Conservation (phyloP, 441 rosid genomes). For the Arabidopsis hybrid region DNA sequence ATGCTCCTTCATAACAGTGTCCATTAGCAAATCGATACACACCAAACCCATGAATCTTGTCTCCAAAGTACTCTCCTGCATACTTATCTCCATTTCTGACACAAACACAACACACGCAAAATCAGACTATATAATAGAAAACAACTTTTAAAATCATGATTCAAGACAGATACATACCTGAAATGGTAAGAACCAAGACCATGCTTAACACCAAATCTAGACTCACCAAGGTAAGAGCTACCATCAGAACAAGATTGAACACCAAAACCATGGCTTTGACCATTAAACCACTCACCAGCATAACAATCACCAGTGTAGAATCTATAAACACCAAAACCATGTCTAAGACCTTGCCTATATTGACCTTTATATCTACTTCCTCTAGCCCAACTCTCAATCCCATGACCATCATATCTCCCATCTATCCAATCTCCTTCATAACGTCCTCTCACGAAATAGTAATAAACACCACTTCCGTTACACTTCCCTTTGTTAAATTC, state of each 20-base stretch:
- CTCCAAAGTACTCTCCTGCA: slow-evolving; percentile 91
- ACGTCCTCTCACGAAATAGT: slow-evolving; percentile 76
- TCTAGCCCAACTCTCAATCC: slow-evolving; percentile 94
- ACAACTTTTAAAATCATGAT: too few species aligned
- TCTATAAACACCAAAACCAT: slow-evolving; percentile 80
- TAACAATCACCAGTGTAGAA: slow-evolving; percentile 92
- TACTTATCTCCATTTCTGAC: slow-evolving; percentile 89
- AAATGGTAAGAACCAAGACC: slow-evolving; percentile 92
- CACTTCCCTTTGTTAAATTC: slow-evolving; percentile 84
- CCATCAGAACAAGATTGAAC: slow-evolving; percentile 88
- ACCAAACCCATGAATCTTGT: slow-evolving; percentile 90
- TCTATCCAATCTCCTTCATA: slow-evolving; percentile 96
- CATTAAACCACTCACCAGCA: slow-evolving; percentile 92
- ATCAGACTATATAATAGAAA: background rate
- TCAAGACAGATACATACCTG: slow-evolving; percentile 55
- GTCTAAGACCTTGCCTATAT: slow-evolving; percentile 81
- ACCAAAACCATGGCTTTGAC: slow-evolving; percentile 93
- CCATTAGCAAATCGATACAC: slow-evolving; percentile 87
- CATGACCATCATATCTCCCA: slow-evolving; percentile 88
- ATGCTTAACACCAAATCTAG: slow-evolving; percentile 85
- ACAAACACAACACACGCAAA: slow-evolving; percentile 24
- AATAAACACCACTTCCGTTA: slow-evolving; percentile 94
- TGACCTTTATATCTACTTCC: slow-evolving; percentile 95
- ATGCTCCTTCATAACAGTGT: slow-evolving; percentile 90
- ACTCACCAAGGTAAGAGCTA: slow-evolving; percentile 83